Conservation (phyloP, 371 early-diverging fungal genomes). For the Mortierella sp. region DNA sequence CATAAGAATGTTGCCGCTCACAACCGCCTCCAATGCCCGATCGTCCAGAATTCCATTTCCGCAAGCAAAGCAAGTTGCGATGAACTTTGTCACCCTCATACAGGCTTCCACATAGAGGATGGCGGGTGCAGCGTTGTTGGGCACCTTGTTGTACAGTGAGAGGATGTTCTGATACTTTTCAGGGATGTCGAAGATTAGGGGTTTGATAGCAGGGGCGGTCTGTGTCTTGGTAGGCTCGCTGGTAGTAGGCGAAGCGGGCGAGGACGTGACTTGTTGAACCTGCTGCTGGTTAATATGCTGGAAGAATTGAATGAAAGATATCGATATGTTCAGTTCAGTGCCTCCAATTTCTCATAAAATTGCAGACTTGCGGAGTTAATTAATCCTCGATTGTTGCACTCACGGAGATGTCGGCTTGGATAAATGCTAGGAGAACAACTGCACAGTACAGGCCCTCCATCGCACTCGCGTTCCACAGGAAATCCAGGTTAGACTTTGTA, state of each 20-base stretch:
- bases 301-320: background rate
- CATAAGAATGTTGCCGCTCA: slow-evolving; percentile 47
- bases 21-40: slow-evolving; percentile 47
- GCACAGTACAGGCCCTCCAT: slow-evolving; percentile 81
- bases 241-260: slow-evolving; percentile 60
- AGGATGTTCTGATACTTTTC: slow-evolving; percentile 64
- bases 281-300: slow-evolving; percentile 52
- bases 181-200: slow-evolving; percentile 63
- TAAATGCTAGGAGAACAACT: slow-evolving; percentile 68
- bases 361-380: background rate
- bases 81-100: slow-evolving; percentile 64
- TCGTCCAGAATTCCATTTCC: slow-evolving; percentile 54
- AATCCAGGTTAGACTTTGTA: slow-evolving; percentile 76
- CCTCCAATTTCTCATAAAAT: background rate
- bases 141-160: slow-evolving; percentile 64
- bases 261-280: slow-evolving; percentile 41
- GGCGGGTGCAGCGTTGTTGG: slow-evolving; percentile 47
- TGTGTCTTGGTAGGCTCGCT: slow-evolving; percentile 43
- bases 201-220: slow-evolving; percentile 45
- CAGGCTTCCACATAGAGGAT: slow-evolving; percentile 62
- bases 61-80: slow-evolving; percentile 58
- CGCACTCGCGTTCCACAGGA: slow-evolving; percentile 85
- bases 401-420: slow-evolving; percentile 76
- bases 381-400: background rate
- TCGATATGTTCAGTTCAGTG: background rate